Evolutionary conservation across 1,284 basidiomycete genomes (phyloP).

Genomic region (Melampsora larici-populina): DNA sequence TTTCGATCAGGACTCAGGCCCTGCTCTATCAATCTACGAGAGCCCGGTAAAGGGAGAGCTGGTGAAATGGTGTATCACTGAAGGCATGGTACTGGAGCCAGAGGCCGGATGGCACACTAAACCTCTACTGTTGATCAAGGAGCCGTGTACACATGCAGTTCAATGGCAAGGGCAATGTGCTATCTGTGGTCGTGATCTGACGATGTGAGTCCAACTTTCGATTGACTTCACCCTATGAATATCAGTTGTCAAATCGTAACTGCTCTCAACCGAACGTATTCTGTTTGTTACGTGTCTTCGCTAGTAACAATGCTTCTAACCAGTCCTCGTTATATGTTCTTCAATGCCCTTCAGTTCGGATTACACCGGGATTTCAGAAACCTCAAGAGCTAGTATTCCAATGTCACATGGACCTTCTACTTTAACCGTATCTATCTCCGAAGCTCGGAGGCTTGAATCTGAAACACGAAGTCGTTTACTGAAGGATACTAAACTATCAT

Average conservation of each 20-base stretch:
- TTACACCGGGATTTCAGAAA: conserved; percentile 77
- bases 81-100: conserved; percentile 45
- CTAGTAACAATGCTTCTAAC: conserved; percentile 29
- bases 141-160: conserved; percentile 89
- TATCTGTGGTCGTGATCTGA: conserved; percentile 88
- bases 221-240: background rate
- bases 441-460: conserved; percentile 80
- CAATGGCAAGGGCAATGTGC: conserved; percentile 89
- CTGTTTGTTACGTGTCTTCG: conserved; percentile 25
- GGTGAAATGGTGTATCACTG: conserved; percentile 63
- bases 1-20: conserved; percentile 2
- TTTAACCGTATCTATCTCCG: conserved; percentile 58
- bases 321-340: conserved; percentile 34
- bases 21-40: conserved; percentile 75
- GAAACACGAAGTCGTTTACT: conserved; percentile 76
- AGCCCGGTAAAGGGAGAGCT: conserved; percentile 72
- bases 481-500: conserved; percentile 72
- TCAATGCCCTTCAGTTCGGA: conserved; percentile 63
- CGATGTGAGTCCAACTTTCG: conserved; percentile 62
- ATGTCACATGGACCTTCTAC: conserved; percentile 65
- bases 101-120: conserved; percentile 49
- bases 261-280: background rate
- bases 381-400: conserved; percentile 73
- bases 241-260: background rate
- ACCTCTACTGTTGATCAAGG: conserved; percentile 66